Base-by-base conservation (phyloP, 495 filamentous ascomycete species). In the Talaromyces liani region DNA sequence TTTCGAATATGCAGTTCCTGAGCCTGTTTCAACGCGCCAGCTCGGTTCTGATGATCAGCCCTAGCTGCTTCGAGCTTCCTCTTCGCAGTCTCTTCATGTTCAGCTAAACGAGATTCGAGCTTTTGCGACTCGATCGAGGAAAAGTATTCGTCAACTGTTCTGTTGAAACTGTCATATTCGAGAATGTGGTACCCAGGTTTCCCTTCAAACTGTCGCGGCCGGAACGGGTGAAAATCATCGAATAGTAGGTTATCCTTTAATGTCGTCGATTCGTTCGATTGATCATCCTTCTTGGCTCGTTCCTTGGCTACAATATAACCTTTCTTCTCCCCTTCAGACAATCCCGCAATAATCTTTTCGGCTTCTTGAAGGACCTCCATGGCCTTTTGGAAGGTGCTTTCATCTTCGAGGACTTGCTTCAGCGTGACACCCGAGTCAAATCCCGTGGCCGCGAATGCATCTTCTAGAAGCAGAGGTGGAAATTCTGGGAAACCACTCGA, bases 91-190 rank as follows among this genome's bases (percentile, higher is more conserved):
- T 88, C 84, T 71, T 98, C 92, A 12, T 87, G 85, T 69, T 97
- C 94, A 27, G 84, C 84, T 24, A 98, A 76, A 14, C 86, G 78
- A 0, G 91, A 93, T 73, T 93, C 89, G 9, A 98, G 82, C 68
- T 91, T 96, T 72, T 97, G 94, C 0, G 92, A 91, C 73, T 98
- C 94, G 20, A 98, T 84, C 0, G 93, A 97, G 1, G 94, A 98
- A 72, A 93, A 98, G 73, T 96, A 98, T 65, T 96, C 90, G 68
- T 98, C 94, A 0, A 96, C 92, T 0, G 92, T 94, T 62, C 88
- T 90, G 72, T 97, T 97, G 80, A 92, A 96, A 60, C 88, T 88
- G 2, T 91, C 84, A 67, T 91, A 91, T 61, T 88, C 81, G 8
- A 97, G 69, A 16, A 95, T 85, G 4, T 82, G 83, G 25, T 84